Evolutionary conservation across 192 early-diverging fungal species (phyloP), one percentile per base, ranked within the genome.

Genomic region (Coemansia aciculifera): DNA sequence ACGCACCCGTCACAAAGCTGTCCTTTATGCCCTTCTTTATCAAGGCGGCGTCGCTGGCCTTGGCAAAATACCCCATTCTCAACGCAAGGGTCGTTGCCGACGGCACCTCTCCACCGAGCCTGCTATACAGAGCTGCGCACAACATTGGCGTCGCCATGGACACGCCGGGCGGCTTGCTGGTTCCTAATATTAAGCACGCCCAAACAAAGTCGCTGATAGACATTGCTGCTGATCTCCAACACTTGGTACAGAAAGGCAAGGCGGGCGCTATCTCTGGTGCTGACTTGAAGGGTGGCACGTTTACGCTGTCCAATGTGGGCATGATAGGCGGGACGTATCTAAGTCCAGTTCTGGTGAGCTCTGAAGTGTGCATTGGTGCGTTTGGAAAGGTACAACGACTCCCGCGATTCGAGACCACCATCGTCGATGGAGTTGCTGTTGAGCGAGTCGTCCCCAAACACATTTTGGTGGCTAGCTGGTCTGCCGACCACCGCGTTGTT

Each of bases 71-170:
- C 80, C 97, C 95, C 12, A 87, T 98, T 17, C 68, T 99, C 40
- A 99, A 99, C 64, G 89, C 94, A 21, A 78, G 74, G 34, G 49
- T 98, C 3, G 68, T 80, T 23, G 23, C 48, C 2, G 85, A 81
- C 3, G 73, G 76, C 13, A 75, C 64, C 6, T 73, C 72, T 0
- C 74, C 73, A 29, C 87, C 88, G 42, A 83, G 85, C 70, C 67
- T 99, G 43, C 83, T 83, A 63, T 97, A 92, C 75, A 86, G 93
- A 34, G 84, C 84, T 1, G 77, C 83, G 5, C 97, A 98, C 75
- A 96, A 99, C 79, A 92, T 99, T 69, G 92, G 94, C 43, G 79
- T 99, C 37, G 97, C 97, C 17, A 95, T 99, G 95, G 97, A 99
- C 73, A 96, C 95, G n/a, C 93, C 95, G 6, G 84, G 90, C 62